A percentile compares a stretch with the other conserved stretches of the same genome.
Evolutionary conservation across 1,139 yeast species (phyloP).

Genomic region (Yamadazyma taylorii): DNA sequence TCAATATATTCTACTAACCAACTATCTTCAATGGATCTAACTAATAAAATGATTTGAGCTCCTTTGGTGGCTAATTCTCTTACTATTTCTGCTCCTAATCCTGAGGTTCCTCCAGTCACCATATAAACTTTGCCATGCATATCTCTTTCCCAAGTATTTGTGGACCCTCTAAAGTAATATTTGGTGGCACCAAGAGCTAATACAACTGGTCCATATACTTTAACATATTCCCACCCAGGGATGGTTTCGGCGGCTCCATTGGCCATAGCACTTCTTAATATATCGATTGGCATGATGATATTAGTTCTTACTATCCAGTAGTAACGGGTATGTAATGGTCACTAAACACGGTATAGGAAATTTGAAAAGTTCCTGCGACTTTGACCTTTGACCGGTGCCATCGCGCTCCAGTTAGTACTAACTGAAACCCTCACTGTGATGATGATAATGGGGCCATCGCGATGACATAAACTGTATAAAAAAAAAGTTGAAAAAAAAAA

Average conservation of each 20-base stretch:
- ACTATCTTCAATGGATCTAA: constrained; percentile 59
- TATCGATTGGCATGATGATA: constrained; percentile 73
- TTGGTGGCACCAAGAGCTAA: constrained; percentile 48
- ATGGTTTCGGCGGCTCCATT: constrained; percentile 68
- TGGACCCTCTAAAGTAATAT: constrained; percentile 72
- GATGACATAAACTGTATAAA: too few species aligned
- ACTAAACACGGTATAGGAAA: too few species aligned
- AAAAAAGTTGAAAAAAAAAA: too few species aligned
- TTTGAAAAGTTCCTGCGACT: too few species aligned
- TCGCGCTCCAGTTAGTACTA: too few species aligned
- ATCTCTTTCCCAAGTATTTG: constrained; percentile 88
- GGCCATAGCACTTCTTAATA: constrained; percentile 59
- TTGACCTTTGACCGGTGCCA: too few species aligned
- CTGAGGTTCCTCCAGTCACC: constrained; percentile 82
- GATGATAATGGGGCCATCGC: not conserved
- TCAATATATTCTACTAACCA: constrained; percentile 83
- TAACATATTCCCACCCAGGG: constrained; percentile 69
- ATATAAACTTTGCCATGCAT: constrained; percentile 88
- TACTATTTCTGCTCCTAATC: constrained; percentile 78
- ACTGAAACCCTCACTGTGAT: too few species aligned
- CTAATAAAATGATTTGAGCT: constrained; percentile 81
- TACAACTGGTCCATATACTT: constrained; percentile 40
- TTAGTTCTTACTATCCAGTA: not conserved
- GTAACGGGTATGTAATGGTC: not conserved
- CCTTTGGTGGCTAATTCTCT: constrained; percentile 75